A percentile compares a stretch with the other conserved stretches of the same genome.
Conservation (phyloP, 2,329 filamentous ascomycete species). For the Rhinocladiella similis region DNA sequence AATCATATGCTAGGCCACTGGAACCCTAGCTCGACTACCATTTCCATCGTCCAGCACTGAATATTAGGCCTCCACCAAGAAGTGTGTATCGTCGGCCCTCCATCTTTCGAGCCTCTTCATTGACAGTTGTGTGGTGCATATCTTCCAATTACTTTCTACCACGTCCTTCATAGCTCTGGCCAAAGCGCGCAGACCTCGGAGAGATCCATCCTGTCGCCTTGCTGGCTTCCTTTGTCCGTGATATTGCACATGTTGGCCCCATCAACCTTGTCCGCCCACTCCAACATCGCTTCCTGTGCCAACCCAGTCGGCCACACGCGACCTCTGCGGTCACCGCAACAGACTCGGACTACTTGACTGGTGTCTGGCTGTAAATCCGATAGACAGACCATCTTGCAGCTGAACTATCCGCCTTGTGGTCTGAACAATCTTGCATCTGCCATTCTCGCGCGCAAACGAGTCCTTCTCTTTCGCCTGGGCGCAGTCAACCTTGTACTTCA, state of each 20-base stretch:
- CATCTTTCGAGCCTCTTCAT: conserved; percentile 9
- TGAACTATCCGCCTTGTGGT: conserved; percentile 20
- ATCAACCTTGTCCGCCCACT: conserved; percentile 1
- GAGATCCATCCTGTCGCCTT: conserved; percentile 3
- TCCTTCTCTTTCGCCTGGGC: conserved; percentile 1
- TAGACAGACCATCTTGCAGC: conserved; percentile 4
- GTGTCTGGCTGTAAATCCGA: conserved; percentile 3
- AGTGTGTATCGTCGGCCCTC: conserved; percentile 14
- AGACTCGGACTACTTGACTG: conserved; percentile 14
- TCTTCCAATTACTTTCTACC: conserved; percentile 21
- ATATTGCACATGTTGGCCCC: conserved; percentile 5
- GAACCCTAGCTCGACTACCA: conserved; percentile 4
- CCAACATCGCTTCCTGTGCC: conserved; percentile 13
- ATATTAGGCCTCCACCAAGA: conserved; percentile 21
- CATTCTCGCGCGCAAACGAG: not conserved
- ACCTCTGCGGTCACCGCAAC: conserved; percentile 20
- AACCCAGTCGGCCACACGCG: conserved; percentile 21
- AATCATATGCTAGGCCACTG: conserved; percentile 8
- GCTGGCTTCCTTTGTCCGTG: conserved; percentile 4
- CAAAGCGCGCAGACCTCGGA: conserved; percentile 1
- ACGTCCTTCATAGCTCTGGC: conserved; percentile 10
- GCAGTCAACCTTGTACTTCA: conserved; percentile 9
- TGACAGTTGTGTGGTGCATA: not conserved
- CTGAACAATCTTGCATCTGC: not conserved
- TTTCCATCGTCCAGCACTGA: conserved; percentile 3